Evolutionary conservation across 192 early-diverging fungal genomes (phyloP).

Genomic region (Neocallimastix lanati): DNA sequence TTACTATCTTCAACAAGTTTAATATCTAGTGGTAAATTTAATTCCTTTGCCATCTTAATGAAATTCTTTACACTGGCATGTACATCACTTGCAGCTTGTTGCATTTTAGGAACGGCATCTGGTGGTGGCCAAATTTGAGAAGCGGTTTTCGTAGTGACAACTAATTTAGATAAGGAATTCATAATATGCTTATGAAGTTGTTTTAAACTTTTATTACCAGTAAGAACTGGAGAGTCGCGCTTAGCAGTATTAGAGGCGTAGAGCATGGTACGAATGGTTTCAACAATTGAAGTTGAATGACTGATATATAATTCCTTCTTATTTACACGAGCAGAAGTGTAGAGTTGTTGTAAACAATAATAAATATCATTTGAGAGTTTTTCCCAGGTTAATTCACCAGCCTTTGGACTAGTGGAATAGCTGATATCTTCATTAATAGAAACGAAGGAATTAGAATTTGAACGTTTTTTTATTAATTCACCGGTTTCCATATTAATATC

Average conservation of each 20-base stretch:
- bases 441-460: slow-evolving; percentile 1
- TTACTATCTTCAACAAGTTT: background rate
- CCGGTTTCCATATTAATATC: slow-evolving; percentile 16
- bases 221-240: slow-evolving; percentile 45
- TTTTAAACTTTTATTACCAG: slow-evolving; percentile 42
- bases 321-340: slow-evolving; percentile 13
- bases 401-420: background rate
- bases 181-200: slow-evolving; percentile 61
- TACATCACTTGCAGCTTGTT: slow-evolving; percentile 55
- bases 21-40: background rate
- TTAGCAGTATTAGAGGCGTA: slow-evolving; percentile 54
- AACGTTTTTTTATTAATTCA: slow-evolving; percentile 18
- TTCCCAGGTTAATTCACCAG: slow-evolving; percentile 14
- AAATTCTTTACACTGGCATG: slow-evolving; percentile 56
- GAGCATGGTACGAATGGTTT: slow-evolving; percentile 67
- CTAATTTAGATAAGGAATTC: slow-evolving; percentile 53
- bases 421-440: background rate
- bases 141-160: slow-evolving; percentile 17
- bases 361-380: slow-evolving; percentile 17
- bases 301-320: slow-evolving; percentile 32
- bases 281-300: slow-evolving; percentile 41
- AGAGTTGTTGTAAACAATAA: slow-evolving; percentile 12
- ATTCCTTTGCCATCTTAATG: slow-evolving; percentile 40
- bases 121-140: slow-evolving; percentile 29
- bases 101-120: slow-evolving; percentile 55